Evolutionary conservation across 1,284 basidiomycete genomes (phyloP), one percentile per base, ranked within the genome.

Genomic region (Tausonia pullulans): DNA sequence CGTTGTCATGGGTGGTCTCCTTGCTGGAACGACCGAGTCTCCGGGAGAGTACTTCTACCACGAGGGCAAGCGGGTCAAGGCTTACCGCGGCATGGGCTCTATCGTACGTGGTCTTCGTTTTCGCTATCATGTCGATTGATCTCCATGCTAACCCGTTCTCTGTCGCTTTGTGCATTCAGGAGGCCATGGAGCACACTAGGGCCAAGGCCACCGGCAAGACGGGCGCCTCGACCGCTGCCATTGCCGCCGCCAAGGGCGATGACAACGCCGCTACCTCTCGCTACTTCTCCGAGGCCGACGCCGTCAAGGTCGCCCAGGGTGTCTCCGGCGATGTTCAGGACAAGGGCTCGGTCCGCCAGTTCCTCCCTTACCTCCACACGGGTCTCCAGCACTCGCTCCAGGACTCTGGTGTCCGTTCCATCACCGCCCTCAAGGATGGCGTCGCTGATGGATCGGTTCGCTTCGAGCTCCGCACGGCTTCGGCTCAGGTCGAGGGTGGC

Each of bases 41-140:
- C 95, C 96, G 0, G 96, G 96, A 70, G 94, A 98, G 78, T 99
- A 97, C 81, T 98, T 95, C 77, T 97, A 95, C 78, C 92, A 97
- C 75, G 94, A 98, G 72, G 95, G 95, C 70, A 95, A 97, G 82
- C 87, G 96, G 57, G 90, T 98, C 74, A 99, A 99, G 82, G 85
- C 94, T 51, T 99, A 98, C 80, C 87, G 96, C 68, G 95, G 96
- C 10, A 98, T 98, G 95, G 95, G 95, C 52, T 90, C 87, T 71
- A 81, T 96, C 71, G 76, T 78, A 51, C 50, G 75, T 74, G 7
- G 16, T 56, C 43, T 40, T 13, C n/a, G 27, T 40, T 3, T 59
- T 4, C 48, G 48, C n/a, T 49, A 49, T 27, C 27, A 27, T 27
- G 27, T 27, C 27, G 27, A 27, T 27, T 27, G 48, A n/a, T 49